Evolutionary conservation across 192 early-diverging fungal species (phyloP).

Genomic region (Coemansia asiatica): DNA sequence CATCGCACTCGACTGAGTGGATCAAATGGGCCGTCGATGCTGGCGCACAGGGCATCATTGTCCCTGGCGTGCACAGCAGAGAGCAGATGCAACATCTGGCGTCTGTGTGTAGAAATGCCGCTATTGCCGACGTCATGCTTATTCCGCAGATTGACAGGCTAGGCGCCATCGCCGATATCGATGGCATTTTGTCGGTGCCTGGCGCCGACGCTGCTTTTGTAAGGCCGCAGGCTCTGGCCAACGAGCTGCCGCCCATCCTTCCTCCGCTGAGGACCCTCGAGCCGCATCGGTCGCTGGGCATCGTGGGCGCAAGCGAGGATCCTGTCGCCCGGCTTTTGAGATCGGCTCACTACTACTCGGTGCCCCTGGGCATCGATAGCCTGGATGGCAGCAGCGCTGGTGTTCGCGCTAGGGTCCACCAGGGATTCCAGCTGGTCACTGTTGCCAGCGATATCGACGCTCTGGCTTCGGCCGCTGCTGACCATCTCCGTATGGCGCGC

Average conservation of each 20-base stretch:
- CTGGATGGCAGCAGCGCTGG: constrained; percentile 8
- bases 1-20: constrained; percentile 30
- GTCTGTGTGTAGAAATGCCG: constrained; percentile 6
- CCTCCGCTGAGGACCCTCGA: too few relatives aligned
- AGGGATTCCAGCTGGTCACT: constrained; percentile 43
- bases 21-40: constrained; percentile 43
- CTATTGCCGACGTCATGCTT: constrained; percentile 18
- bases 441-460: constrained; percentile 37
- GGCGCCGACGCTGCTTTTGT: constrained; percentile 51
- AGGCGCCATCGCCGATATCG: constrained; percentile 22
- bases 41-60: constrained; percentile 44
- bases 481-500: constrained; percentile 39
- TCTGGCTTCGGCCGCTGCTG: constrained; percentile 26
- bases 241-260: not conserved
- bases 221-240: constrained; percentile 4
- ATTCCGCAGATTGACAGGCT: constrained; percentile 45
- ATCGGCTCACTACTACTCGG: constrained; percentile 5
- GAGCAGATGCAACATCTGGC: constrained; percentile 36
- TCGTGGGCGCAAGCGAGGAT: not conserved
- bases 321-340: constrained; percentile 14
- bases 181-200: constrained; percentile 41
- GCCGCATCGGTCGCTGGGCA: constrained; percentile 2
- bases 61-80: constrained; percentile 27
- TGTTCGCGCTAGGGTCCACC: constrained; percentile 20
- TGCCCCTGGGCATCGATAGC: constrained; percentile 41